Evolutionary conservation across 352 stramenopile genomes (phyloP).

Genomic region (Phytophthora hibernalis): DNA sequence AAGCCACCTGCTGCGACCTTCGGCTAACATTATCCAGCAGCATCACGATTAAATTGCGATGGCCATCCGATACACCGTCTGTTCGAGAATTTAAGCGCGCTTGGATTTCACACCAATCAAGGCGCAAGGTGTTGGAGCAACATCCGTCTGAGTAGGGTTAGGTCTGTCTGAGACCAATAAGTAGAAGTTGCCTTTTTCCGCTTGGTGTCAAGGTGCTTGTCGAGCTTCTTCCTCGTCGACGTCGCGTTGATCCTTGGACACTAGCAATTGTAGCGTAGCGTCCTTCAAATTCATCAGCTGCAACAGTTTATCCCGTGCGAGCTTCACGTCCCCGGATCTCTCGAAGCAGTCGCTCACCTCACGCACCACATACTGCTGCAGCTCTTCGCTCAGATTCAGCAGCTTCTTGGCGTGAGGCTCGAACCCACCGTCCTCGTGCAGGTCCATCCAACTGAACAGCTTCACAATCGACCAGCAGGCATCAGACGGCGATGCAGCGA

Average conservation of each 20-base stretch:
- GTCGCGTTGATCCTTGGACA: conserved; percentile 57
- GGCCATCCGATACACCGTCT: background rate
- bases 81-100: conserved; percentile 28
- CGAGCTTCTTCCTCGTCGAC: conserved; percentile 32
- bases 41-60: conserved; percentile 11
- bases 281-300: conserved; percentile 62
- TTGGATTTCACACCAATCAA: conserved; percentile 41
- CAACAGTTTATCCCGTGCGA: conserved; percentile 47
- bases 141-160: conserved; percentile 2
- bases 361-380: conserved; percentile 55
- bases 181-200: conserved; percentile 21
- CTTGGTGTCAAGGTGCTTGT: conserved; percentile 2
- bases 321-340: conserved; percentile 39
- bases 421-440: conserved; percentile 61
- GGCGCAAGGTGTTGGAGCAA: background rate
- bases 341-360: conserved; percentile 42
- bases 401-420: conserved; percentile 53
- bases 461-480: conserved; percentile 53
- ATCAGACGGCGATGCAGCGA: conserved; percentile 32
- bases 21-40: background rate
- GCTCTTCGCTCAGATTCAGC: conserved; percentile 47
- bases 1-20: conserved; percentile 29
- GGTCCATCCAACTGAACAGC: conserved; percentile 63
- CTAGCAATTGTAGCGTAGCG: conserved; percentile 68
- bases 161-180: conserved; percentile 1